Evolutionary conservation across 2,329 filamentous ascomycete genomes (phyloP), one percentile per base, ranked within the genome.

Genomic region (Leptographium flavum): DNA sequence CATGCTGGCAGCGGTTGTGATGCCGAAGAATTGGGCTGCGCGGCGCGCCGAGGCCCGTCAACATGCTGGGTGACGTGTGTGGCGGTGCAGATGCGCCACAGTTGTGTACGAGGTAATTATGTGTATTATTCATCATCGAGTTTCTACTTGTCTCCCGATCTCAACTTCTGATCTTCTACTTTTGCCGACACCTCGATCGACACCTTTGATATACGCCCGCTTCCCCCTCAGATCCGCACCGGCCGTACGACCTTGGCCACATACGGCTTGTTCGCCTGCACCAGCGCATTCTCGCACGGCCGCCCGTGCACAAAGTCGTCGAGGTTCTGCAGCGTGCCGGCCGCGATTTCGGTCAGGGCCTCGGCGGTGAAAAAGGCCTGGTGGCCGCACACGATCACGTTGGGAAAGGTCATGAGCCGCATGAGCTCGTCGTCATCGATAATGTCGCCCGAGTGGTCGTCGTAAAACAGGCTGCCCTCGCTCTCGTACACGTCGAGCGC

Each of bases 331-430:
- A 81, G 53, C 2, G 77, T 81, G 43, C 66, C 71, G 39, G 71
- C 68, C 2, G 78, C 70, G 53, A 83, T 83, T 60, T 81, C 76
- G 8, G 63, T 62, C 41, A 83, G 60, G 1, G 79, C 79, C 60
- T 83, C 78, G 30, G 71, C 63, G 5, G 79, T 83, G 53, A 83
- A 79, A 61, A 83, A 83, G 1, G 75, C 79, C 63, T 83, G 79
- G 53, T 83, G 79, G 0, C 79, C 78, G 50, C 72, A 79, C 48
- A 83, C 63, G 38, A 83, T 58, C 4, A 81, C 79, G 50, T 83
- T 83, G 48, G 71, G 79, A 53, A 83, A 83, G 1, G 77, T 81
- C 60, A 79, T 74, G 50, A 83, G 60, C 5, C 79, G 70, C 70
- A 78, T 79, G 38, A 83, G 63, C 46, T 72, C 65, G 53, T 83